These are phyloP conservation scores for Gelatoporia subvermispora DNA, from an alignment of 768 basidiomycete genomes.

Conservation along the genomic window DNA sequence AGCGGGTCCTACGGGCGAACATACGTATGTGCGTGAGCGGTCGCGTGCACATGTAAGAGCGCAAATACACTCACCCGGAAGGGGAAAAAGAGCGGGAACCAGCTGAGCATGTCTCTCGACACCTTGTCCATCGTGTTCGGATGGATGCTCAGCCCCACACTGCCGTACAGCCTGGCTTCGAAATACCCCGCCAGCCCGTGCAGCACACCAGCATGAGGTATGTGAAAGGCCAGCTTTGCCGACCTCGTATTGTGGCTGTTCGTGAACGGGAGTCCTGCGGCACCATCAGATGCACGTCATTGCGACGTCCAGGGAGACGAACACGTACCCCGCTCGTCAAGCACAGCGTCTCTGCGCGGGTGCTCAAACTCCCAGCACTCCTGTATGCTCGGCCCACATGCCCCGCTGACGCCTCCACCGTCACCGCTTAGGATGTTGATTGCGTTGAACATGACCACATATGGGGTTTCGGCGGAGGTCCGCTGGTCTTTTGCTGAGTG, in stretches of 20 bases:
- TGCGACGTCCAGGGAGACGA: neutral
- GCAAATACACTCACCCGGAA: conserved; percentile 55
- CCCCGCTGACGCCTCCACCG: conserved; percentile 52
- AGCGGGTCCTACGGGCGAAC: conserved; percentile 67
- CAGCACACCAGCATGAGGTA: conserved; percentile 89
- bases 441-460: conserved; percentile 97
- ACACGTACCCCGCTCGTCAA: conserved; percentile 69
- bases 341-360: conserved; percentile 73
- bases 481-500: conserved; percentile 60
- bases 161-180: conserved; percentile 88
- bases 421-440: conserved; percentile 85
- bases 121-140: conserved; percentile 81
- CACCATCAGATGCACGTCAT: neutral
- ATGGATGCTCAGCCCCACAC: conserved; percentile 89
- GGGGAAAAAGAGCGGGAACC: conserved; percentile 98
- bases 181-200: conserved; percentile 98
- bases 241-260: conserved; percentile 94
- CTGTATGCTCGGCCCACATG: conserved; percentile 81
- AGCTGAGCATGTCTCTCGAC: conserved; percentile 96
- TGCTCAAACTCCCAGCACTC: conserved; percentile 99
- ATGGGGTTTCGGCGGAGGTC: conserved; percentile 83
- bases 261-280: conserved; percentile 79
- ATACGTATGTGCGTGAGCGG: neutral
- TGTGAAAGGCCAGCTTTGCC: conserved; percentile 81
- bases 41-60: conserved; percentile 4